phyloP scores from a whole-genome alignment of 768 basidiomycete genomes.

The Russula compacta region DNA sequence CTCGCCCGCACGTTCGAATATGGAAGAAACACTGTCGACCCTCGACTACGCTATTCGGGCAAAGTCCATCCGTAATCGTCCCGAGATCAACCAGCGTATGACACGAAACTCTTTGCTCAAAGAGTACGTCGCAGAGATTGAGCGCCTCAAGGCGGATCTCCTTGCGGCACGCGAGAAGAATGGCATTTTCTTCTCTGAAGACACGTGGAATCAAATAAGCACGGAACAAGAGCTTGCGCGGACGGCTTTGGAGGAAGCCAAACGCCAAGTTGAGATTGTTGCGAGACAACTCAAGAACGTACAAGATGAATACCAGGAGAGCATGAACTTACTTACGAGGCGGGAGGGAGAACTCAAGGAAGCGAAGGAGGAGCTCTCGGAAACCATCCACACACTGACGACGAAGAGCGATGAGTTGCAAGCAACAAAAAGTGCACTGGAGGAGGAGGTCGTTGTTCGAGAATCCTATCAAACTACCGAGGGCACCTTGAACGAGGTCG shows the following conservation, averaged over 20 bases:
- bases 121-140: conserved; percentile 90
- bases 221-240: conserved; percentile 67
- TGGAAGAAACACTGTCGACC: conserved; percentile 96
- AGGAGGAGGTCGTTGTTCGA: conserved; percentile 73
- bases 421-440: conserved; percentile 47
- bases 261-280: conserved; percentile 73
- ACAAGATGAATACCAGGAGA: conserved; percentile 87
- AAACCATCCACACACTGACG: conserved; percentile 43
- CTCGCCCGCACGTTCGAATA: conserved; percentile 85
- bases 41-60: conserved; percentile 94
- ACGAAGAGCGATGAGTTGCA: conserved; percentile 50
- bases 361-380: conserved; percentile 46
- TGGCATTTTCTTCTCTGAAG: conserved; percentile 88
- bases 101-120: conserved; percentile 86
- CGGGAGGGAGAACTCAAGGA: conserved; percentile 67
- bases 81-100: conserved; percentile 92
- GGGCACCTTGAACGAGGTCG: conserved; percentile 58
- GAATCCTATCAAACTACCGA: conserved; percentile 75
- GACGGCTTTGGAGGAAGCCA: conserved; percentile 75
- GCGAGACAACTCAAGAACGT: conserved; percentile 72
- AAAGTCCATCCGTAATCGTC: conserved; percentile 91
- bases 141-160: conserved; percentile 83
- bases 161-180: conserved; percentile 92
- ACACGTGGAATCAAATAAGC: conserved; percentile 79
- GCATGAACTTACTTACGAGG: conserved; percentile 64